Evolutionary conservation across 257 asterid genomes (phyloP), one percentile per base, ranked within the genome.

Genomic region (Capsicum rhomboideum): DNA sequence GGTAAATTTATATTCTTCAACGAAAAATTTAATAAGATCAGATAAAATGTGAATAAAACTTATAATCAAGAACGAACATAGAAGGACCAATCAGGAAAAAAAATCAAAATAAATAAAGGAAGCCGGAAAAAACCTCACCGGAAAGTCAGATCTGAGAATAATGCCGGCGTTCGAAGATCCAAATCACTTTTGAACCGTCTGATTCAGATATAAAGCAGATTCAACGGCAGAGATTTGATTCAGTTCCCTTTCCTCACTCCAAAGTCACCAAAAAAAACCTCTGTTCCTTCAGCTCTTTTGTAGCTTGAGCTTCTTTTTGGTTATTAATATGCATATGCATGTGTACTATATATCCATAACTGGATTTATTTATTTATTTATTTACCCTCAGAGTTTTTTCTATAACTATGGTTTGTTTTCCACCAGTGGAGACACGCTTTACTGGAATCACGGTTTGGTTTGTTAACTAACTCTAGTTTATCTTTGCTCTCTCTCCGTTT

Each of bases 71-170:
- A 82, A 84, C 49, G 79, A 29, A 23, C 68, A 40, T 56, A 21
- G 28, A 66, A 84, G 29, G 56, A 77, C 78, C 16, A 79, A 50
- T 11, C 46, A 26, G 26, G 68, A 34, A 16, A 46, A 12, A 17
- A 23, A 46, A 50, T 23, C 20, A 26, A 77, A 5, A 69, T 6
- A 2, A 69, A 64, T 14, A 52, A 74, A 58, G 6, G 1, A 6
- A 78, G 78, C 40, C 40, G 40, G 79, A 86, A 42, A 80, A 64
- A n/a, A 90, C 95, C 90, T 89, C 4, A 95, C 97, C 94, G 37
- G 91, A 88, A 82, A 82, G 84, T 86, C 94, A 92, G 97, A 93
- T 93, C 97, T 92, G 86, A 86, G 53, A 64, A 89, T 90, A 82
- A 49, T 82, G 81, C 77, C 80, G 86, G 66, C 78, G 86, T 82